These are phyloP conservation scores for Mallotus repandus DNA, from an alignment of 441 rosid genomes.

Conservation along the genomic window DNA sequence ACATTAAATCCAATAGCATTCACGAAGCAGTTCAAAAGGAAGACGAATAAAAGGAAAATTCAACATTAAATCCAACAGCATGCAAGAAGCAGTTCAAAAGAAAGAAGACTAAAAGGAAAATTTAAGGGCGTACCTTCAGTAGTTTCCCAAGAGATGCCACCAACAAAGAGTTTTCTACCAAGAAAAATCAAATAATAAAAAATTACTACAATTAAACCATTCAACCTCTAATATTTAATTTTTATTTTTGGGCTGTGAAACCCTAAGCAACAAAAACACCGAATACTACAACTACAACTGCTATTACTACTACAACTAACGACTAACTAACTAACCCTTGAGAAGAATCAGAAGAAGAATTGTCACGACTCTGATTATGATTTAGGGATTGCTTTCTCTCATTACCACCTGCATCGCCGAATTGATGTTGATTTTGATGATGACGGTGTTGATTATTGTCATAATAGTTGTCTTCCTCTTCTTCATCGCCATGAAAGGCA, in stretches of 20 bases:
- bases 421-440: neutral
- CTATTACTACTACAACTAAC: too few relatives aligned
- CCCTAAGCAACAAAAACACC: neutral
- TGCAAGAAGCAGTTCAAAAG: neutral
- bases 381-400: slow-evolving; percentile 18
- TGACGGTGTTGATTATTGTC: neutral
- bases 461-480: slow-evolving; percentile 7
- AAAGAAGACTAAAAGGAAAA: neutral
- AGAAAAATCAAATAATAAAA: slow-evolving; percentile 7
- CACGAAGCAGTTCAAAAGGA: too few relatives aligned
- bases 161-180: slow-evolving; percentile 39
- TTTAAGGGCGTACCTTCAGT: slow-evolving; percentile 20
- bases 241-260: neutral
- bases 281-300: neutral
- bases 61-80: too few relatives aligned
- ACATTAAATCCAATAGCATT: too few relatives aligned
- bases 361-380: slow-evolving; percentile 13
- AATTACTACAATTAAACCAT: slow-evolving; percentile 13
- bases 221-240: neutral
- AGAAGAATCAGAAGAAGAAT: slow-evolving; percentile 20
- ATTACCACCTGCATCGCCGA: slow-evolving; percentile 14
- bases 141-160: slow-evolving; percentile 39
- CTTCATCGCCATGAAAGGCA: slow-evolving; percentile 20
- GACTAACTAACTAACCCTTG: slow-evolving; percentile 31
- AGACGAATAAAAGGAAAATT: too few relatives aligned